A percentile compares a stretch with the other conserved stretches of the same genome.
Conservation (phyloP, 306 rosid species). For the Corylus heterophylla region DNA sequence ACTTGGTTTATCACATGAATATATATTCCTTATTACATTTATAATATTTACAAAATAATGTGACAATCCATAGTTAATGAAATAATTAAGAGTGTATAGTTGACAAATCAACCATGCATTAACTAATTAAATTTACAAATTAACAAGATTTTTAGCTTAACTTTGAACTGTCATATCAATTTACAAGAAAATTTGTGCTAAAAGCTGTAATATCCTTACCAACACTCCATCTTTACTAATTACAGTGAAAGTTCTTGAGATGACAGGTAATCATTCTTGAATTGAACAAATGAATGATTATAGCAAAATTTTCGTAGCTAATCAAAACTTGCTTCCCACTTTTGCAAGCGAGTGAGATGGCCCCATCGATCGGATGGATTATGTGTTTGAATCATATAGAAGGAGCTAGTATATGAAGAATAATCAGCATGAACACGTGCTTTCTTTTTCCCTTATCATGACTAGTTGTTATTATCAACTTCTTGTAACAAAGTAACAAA, state of each 20-base stretch:
- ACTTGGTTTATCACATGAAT: too few relatives aligned
- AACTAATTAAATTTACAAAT: too few relatives aligned
- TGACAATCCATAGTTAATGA: too few relatives aligned
- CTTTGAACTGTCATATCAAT: too few relatives aligned
- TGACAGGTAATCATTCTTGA: constrained; percentile 16
- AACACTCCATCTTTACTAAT: background rate
- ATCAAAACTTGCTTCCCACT: background rate
- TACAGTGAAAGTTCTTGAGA: background rate
- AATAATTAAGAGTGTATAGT: too few relatives aligned
- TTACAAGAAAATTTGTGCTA: too few relatives aligned
- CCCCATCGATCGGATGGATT: constrained; percentile 28
- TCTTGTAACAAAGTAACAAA: constrained; percentile 15
- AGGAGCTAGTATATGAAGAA: constrained; percentile 29
- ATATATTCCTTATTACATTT: too few relatives aligned
- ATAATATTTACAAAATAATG: too few relatives aligned
- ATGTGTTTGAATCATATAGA: constrained; percentile 14
- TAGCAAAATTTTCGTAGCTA: background rate
- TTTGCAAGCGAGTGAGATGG: constrained; percentile 6
- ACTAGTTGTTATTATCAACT: constrained; percentile 44
- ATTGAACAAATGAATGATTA: background rate
- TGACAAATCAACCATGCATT: too few relatives aligned
- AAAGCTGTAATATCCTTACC: too few relatives aligned
- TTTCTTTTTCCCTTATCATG: constrained; percentile 24
- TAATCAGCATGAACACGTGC: constrained; percentile 28
- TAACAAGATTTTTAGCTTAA: too few relatives aligned